phyloP scores from a whole-genome alignment of 495 filamentous ascomycete genomes.

The Poronia punctata region DNA sequence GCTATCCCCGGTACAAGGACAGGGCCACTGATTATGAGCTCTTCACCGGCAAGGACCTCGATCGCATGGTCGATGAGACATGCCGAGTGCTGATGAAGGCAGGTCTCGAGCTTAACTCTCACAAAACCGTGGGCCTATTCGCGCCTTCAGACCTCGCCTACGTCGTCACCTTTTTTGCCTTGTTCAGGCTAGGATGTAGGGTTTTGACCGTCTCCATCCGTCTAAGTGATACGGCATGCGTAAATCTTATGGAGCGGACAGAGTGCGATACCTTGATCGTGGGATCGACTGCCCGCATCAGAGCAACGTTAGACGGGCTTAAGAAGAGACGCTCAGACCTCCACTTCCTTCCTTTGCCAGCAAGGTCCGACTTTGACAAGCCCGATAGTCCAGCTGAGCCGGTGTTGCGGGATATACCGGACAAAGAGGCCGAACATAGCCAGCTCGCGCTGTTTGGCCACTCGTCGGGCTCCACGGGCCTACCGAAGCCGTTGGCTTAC shows the following conservation, averaged over 20 bases:
- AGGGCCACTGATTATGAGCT: constrained; percentile 37
- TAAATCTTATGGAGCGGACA: constrained; percentile 43
- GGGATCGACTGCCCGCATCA: constrained; percentile 30
- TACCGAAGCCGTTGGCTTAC: constrained; percentile 45
- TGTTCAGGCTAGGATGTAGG: constrained; percentile 51
- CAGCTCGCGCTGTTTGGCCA: constrained; percentile 44
- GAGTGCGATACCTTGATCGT: constrained; percentile 34
- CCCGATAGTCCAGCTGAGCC: constrained; percentile 18
- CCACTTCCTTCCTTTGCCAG: constrained; percentile 24
- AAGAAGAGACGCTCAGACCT: constrained; percentile 27
- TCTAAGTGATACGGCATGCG: constrained; percentile 43
- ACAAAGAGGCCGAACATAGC: constrained; percentile 28
- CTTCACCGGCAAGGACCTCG: constrained; percentile 47
- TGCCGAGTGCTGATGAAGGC: constrained; percentile 19
- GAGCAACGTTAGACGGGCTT: constrained; percentile 37
- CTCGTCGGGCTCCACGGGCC: constrained; percentile 53
- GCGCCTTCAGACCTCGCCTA: constrained; percentile 50
- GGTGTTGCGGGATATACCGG: constrained; percentile 23
- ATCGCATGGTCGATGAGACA: constrained; percentile 47
- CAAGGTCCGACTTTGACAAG: constrained; percentile 29
- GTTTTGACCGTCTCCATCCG: constrained; percentile 54
- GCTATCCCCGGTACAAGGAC: constrained; percentile 38
- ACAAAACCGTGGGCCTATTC: constrained; percentile 45
- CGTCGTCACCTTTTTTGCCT: constrained; percentile 49
- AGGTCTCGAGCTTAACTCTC: constrained; percentile 30